phyloP scores from a whole-genome alignment of 768 basidiomycete genomes.

The Leccinum aurantiacum region DNA sequence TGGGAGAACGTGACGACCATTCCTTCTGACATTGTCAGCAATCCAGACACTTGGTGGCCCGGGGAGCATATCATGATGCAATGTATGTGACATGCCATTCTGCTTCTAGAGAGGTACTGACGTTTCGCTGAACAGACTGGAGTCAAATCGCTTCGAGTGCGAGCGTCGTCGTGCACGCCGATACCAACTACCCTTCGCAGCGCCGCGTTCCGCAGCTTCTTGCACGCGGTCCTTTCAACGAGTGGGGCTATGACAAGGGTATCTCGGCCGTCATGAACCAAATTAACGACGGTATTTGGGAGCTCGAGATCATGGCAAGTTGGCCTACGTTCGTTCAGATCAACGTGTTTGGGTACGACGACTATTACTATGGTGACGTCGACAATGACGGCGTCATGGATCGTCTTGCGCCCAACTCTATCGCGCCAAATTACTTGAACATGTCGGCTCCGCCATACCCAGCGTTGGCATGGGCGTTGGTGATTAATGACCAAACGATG shows the following conservation, averaged over 20 bases:
- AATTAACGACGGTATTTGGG: conserved; percentile 68
- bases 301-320: conserved; percentile 82
- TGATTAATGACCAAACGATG: conserved; percentile 75
- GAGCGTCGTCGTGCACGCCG: conserved; percentile 73
- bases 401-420: conserved; percentile 85
- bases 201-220: conserved; percentile 87
- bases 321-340: conserved; percentile 92
- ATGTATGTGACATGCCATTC: conserved; percentile 48
- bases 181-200: conserved; percentile 54
- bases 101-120: conserved; percentile 2
- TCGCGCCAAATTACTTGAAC: conserved; percentile 85
- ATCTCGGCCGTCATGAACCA: conserved; percentile 68
- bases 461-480: conserved; percentile 83
- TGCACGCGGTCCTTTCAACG: conserved; percentile 86
- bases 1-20: conserved; percentile 78
- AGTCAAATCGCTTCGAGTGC: conserved; percentile 62
- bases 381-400: conserved; percentile 88
- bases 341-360: conserved; percentile 88
- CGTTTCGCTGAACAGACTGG: conserved; percentile 59
- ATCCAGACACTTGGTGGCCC: conserved; percentile 59
- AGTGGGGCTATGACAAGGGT: conserved; percentile 90
- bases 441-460: conserved; percentile 88
- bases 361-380: conserved; percentile 90
- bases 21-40: conserved; percentile 53
- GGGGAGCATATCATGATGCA: conserved; percentile 89